Base-by-base conservation (phyloP, 257 asterid genomes). In the Dorcoceras hygrometricum region DNA sequence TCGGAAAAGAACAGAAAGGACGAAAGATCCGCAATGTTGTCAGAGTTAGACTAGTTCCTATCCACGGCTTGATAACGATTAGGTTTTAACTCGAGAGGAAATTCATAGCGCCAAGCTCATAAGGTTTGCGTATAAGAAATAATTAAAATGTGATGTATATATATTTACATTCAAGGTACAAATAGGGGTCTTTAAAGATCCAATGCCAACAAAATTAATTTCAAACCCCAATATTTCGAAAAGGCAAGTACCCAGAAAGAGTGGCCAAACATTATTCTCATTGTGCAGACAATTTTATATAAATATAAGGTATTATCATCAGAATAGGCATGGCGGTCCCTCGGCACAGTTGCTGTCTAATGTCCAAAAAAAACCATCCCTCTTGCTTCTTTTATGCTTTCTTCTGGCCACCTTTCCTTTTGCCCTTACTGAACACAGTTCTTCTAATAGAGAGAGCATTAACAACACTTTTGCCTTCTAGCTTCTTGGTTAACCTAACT, bases 401-500 rank as follows among this genome's bases (percentile, higher is more conserved):
- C 74, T 77, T 79, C 24, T 67, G 61, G 22, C 31, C 70, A 31
- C 75, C 63, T 36, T 69, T 81, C 78, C 71, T 82, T 68, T 76
- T 82, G 24, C 71, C 67, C 75, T 74, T 88, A 71, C 72, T 79
- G 4, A 60, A 29, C 62, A 62, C 24, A 1, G 71, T 68, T 43
- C 82, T 82, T 61, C 78, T 86, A 7, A 82, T 66, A 1, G 96
- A 76, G 28, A 94, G 95, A 12, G 95, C 96, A 62, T 58, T 73
- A 0, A 89, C 62, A 8, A 81, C 97, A 24, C 95, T 94, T 70
- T 79, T 90, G 59, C 99, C 99, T 80, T 94, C 91, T 5, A 90
- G 78, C 74, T 75, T 87, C 91, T 88, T 94, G 0, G 97, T 75
- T 59, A 85, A 66, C 91, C 82, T 85, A 57, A 87, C 96, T 56